Base-by-base conservation (phyloP, 202 grass and related monocot genomes). In the Zizania palustris region DNA sequence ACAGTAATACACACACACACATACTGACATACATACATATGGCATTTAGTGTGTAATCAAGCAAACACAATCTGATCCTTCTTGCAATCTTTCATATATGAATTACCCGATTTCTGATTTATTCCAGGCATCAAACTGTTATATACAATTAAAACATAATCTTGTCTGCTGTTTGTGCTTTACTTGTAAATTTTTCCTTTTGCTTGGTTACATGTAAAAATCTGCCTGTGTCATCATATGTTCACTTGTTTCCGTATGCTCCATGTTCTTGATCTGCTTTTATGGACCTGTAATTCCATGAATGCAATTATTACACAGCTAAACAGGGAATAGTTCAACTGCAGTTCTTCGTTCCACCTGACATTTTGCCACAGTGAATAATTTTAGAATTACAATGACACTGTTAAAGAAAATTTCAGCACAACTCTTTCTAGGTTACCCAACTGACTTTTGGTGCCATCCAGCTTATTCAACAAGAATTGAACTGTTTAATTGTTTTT, bases 401-500 rank as follows among this genome's bases (percentile, higher is more conserved):
- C 34, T 22, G 9, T 45, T 63, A 13, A 33, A 19, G 9, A 75
- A 60, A 11, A 48, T 9, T 60, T 11, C 19, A 9, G 34, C 41
- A 41, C 7, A 33, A 57, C n/a, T 73, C 15, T 55, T 45, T 28
- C 36, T 9, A 38, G 44, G 64, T 36, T 57, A 36, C 18, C 28
- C 0, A 11, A 74, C 16, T 65, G 11, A 4, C 7, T 0, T 46
- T 40, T 75, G 66, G 66, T 60, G 42, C 8, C n/a, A 46, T 49
- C 42, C 49, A 43, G 22, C 41, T 82, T 45, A 41, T 70, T 60
- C 64, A 39, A 59, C 34, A 71, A 80, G 16, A 4, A 42, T 67
- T 73, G 39, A 9, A 60, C 21, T 18, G 8, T 39, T 78, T 45
- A 16, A 35, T 34, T 12, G 33, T 18, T 69, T 37, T 35, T 16